A percentile compares a stretch with the other conserved stretches of the same genome.
These are phyloP conservation scores for Colletotrichum tabaci DNA, from an alignment of 2,329 filamentous ascomycete genomes.

Conservation along the genomic window DNA sequence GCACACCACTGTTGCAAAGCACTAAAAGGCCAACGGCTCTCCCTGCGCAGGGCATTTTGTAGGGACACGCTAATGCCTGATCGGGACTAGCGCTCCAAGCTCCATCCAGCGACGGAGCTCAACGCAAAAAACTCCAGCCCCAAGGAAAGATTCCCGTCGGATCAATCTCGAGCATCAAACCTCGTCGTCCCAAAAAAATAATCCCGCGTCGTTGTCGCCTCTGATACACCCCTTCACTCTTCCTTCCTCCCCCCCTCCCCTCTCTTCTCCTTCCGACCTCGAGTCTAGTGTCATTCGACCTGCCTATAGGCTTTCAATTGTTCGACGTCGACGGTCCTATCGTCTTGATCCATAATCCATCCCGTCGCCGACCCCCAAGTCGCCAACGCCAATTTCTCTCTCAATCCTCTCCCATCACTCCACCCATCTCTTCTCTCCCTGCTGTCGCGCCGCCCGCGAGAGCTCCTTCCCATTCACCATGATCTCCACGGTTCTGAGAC, in stretches of 20 bases:
- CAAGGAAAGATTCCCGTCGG: constrained; percentile 53
- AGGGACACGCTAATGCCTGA: constrained; percentile 46
- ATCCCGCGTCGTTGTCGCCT: constrained; percentile 48
- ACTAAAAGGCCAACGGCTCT: constrained; percentile 28
- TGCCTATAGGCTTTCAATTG: constrained; percentile 36
- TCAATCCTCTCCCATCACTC: too few relatives aligned
- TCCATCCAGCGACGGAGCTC: constrained; percentile 56
- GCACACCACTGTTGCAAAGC: background rate
- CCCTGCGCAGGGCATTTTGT: constrained; percentile 43
- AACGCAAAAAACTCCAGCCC: constrained; percentile 61
- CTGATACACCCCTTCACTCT: constrained; percentile 32
- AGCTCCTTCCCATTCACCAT: constrained; percentile 57
- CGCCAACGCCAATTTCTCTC: background rate
- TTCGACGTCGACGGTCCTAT: constrained; percentile 36
- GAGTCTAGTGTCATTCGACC: constrained; percentile 41
- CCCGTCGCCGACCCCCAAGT: background rate
- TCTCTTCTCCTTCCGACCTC: constrained; percentile 28
- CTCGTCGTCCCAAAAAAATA: constrained; percentile 50
- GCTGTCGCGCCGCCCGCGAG: constrained; percentile 34
- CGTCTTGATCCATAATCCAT: background rate
- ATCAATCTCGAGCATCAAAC: constrained; percentile 47
- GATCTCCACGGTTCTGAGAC: constrained; percentile 75
- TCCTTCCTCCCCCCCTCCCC: constrained; percentile 35
- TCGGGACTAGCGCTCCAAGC: constrained; percentile 51
- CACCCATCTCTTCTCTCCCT: constrained; percentile 15